Conservation (phyloP, 495 filamentous ascomycete genomes). For the Xylaria longipes region DNA sequence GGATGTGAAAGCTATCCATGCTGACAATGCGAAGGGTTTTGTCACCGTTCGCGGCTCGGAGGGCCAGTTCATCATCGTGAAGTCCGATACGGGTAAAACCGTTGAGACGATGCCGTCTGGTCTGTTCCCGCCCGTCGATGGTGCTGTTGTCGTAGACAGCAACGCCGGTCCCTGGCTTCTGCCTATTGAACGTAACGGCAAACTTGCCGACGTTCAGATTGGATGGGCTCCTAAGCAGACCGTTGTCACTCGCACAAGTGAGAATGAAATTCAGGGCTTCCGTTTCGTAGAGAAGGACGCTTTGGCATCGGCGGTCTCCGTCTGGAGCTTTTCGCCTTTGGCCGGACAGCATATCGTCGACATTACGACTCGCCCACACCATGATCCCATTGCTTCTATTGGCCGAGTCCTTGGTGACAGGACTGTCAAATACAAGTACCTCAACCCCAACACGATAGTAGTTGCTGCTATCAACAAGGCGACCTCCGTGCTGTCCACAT, state of each 20-base stretch:
- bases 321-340: slow-evolving; percentile 79
- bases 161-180: slow-evolving; percentile 56
- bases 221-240: slow-evolving; percentile 52
- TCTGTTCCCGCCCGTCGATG: slow-evolving; percentile 46
- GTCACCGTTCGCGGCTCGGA: slow-evolving; percentile 65
- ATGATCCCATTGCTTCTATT: slow-evolving; percentile 93
- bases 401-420: slow-evolving; percentile 91
- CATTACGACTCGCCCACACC: slow-evolving; percentile 69
- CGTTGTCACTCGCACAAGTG: slow-evolving; percentile 66
- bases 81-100: slow-evolving; percentile 63
- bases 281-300: slow-evolving; percentile 51
- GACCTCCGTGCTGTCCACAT: slow-evolving; percentile 66
- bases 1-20: slow-evolving; percentile 71
- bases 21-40: slow-evolving; percentile 57
- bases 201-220: slow-evolving; percentile 46
- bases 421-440: slow-evolving; percentile 94
- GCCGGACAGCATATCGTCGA: slow-evolving; percentile 69
- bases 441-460: slow-evolving; percentile 86
- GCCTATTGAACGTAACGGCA: slow-evolving; percentile 54
- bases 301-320: slow-evolving; percentile 55
- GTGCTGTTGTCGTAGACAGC: slow-evolving; percentile 58
- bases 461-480: slow-evolving; percentile 71
- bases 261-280: slow-evolving; percentile 68
- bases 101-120: slow-evolving; percentile 50
- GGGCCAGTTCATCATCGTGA: slow-evolving; percentile 63